phyloP scores from a whole-genome alignment of 192 early-diverging fungal genomes.

The Backusella sp. region DNA sequence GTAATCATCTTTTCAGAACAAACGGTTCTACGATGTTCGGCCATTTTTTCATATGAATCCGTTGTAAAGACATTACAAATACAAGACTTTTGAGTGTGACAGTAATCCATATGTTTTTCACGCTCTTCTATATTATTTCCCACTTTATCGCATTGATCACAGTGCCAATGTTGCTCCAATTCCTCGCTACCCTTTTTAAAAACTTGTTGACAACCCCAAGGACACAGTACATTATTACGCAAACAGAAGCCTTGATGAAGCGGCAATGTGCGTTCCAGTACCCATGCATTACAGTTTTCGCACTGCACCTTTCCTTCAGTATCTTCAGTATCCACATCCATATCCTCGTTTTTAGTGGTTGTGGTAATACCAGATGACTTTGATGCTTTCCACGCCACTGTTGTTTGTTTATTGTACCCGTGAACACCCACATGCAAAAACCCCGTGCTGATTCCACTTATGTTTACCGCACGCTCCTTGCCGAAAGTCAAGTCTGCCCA shows the following conservation, averaged over 20 bases:
- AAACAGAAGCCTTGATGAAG: constrained; percentile 80
- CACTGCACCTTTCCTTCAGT: constrained; percentile 47
- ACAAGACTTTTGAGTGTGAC: constrained; percentile 62
- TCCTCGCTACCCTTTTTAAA: constrained; percentile 65
- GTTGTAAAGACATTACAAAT: constrained; percentile 47
- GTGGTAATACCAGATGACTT: background rate
- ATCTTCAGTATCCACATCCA: constrained; percentile 12
- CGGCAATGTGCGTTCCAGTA: constrained; percentile 56
- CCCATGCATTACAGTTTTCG: constrained; percentile 65
- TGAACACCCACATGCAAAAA: constrained; percentile 42
- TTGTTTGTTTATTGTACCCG: constrained; percentile 24
- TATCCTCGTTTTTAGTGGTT: constrained; percentile 12
- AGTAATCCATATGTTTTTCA: constrained; percentile 65
- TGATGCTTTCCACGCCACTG: background rate
- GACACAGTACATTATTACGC: constrained; percentile 76
- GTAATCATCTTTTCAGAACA: constrained; percentile 77
- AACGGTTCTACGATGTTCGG: constrained; percentile 60
- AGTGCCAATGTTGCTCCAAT: constrained; percentile 80
- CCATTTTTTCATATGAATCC: constrained; percentile 49
- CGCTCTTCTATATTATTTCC: constrained; percentile 42
- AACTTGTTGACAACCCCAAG: constrained; percentile 53
- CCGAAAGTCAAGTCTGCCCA: constrained; percentile 46
- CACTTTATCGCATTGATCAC: constrained; percentile 60
- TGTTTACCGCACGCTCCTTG: constrained; percentile 9
- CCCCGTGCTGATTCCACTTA: constrained; percentile 14